Evolutionary conservation across 2,329 filamentous ascomycete species (phyloP), one percentile per base, ranked within the genome.

Genomic region (Aspergillus intermedius): DNA sequence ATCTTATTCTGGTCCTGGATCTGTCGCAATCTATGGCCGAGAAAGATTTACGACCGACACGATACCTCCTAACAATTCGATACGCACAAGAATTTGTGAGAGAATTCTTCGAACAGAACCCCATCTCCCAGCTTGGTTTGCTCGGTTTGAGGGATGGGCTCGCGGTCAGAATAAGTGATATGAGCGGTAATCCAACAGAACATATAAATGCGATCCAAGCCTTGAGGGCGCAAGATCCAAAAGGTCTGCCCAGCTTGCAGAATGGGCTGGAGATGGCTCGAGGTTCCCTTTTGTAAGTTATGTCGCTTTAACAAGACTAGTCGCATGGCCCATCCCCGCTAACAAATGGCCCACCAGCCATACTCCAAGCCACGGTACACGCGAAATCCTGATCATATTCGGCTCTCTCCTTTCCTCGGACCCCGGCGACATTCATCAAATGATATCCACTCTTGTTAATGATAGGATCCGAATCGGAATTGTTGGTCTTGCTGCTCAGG

Each of bases 31-130:
- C 91, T 45, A 98, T 98, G 93, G 72, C 82, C 4, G 91, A 97
- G 69, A 97, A 97, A 70, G 93, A 98, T 65, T 78, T 97, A 57
- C 82, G 93, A 22, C 93, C 93, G 5, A 95, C 84, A 40, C 82
- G 91, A 51, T 91, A 91, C 69, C 79, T 90, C 34, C 79, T 96
- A 28, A 86, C 84, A 46, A 78, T 96, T 62, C 84, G 84, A 54
- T 94, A 90, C 69, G 86, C 90, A 13, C 81, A 86, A 54, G 86
- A 90, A 49, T 98, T 97, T 68, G 86, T 97, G 44, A 80, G 84
- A 50, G 91, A 96, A 67, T 98, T 89, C 72, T 98, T 97, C 65
- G 93, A 97, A 70, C 93, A 98, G 70, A 98, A 98, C 62, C 93
- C 93, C 9, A 97, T 98, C 57, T 95, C 90, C 8, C 93, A 98